Conservation (phyloP, 2,329 filamentous ascomycete genomes). For the Aspergillus clavatus region DNA sequence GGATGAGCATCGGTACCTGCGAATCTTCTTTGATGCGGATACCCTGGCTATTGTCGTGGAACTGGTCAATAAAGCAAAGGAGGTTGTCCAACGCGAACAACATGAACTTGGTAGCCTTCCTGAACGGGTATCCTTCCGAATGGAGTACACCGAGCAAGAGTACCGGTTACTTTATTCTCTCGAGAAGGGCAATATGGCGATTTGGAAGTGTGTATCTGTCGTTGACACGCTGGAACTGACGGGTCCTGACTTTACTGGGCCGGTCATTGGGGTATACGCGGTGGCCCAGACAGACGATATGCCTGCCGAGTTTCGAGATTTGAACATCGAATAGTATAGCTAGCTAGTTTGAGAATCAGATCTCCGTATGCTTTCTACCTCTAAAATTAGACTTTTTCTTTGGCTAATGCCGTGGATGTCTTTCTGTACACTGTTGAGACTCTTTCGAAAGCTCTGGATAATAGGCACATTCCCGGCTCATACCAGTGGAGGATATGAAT, state of each 20-base stretch:
- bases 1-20: slow-evolving; percentile 20
- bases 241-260: slow-evolving; percentile 31
- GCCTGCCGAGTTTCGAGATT: neutral
- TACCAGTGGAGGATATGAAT: neutral
- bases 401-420: too few relatives aligned
- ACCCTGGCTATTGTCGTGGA: slow-evolving; percentile 11
- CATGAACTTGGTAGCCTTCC: neutral
- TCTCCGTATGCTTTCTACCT: neutral
- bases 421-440: too few relatives aligned
- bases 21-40: slow-evolving; percentile 17
- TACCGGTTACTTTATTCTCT: slow-evolving; percentile 5
- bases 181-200: neutral
- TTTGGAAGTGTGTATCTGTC: slow-evolving; percentile 10
- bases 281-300: neutral
- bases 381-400: neutral
- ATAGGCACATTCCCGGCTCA: too few relatives aligned
- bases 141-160: slow-evolving; percentile 12
- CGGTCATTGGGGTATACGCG: slow-evolving; percentile 30
- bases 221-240: slow-evolving; percentile 28
- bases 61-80: slow-evolving; percentile 15
- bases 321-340: too few relatives aligned
- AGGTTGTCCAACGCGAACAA: slow-evolving; percentile 11
- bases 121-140: slow-evolving; percentile 1
- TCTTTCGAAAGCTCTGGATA: too few relatives aligned
- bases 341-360: neutral